Percentiles rank a stretch among this genome's conserved stretches.
Conservation (phyloP, 129 eudicot species). For the Artemisia argyi region DNA sequence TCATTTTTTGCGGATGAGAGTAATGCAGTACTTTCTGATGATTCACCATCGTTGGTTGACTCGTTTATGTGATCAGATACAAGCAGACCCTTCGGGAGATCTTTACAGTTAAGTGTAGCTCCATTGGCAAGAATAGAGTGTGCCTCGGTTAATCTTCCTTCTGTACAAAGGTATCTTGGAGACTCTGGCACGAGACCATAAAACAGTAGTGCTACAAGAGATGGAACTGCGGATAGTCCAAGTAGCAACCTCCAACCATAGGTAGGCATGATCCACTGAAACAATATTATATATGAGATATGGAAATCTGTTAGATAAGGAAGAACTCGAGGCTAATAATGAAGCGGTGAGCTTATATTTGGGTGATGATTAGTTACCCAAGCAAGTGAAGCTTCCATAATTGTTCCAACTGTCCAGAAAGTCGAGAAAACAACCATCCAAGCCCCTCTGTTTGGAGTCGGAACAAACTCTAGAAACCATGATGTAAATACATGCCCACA, state of each 20-base stretch:
- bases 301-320: background rate
- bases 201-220: constrained; percentile 45
- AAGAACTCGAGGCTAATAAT: background rate
- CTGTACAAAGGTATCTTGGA: constrained; percentile 60
- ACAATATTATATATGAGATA: constrained; percentile 5
- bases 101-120: constrained; percentile 45
- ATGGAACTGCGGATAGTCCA: constrained; percentile 65
- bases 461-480: constrained; percentile 87
- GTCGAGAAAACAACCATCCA: constrained; percentile 77
- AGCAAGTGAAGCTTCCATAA: constrained; percentile 71
- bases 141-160: constrained; percentile 52
- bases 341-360: background rate
- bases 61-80: constrained; percentile 30
- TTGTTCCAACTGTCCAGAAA: constrained; percentile 83
- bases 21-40: constrained; percentile 26
- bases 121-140: constrained; percentile 37
- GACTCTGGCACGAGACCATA: constrained; percentile 54
- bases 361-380: constrained; percentile 41
- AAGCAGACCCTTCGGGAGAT: constrained; percentile 54
- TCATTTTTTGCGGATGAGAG: constrained; percentile 31
- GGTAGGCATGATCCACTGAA: constrained; percentile 66
- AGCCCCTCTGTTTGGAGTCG: constrained; percentile 62
- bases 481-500: constrained; percentile 73
- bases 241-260: constrained; percentile 83
- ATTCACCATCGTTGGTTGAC: constrained; percentile 29